Base-by-base conservation (phyloP, 148 eudicot genomes). In the Spergularia marina region DNA sequence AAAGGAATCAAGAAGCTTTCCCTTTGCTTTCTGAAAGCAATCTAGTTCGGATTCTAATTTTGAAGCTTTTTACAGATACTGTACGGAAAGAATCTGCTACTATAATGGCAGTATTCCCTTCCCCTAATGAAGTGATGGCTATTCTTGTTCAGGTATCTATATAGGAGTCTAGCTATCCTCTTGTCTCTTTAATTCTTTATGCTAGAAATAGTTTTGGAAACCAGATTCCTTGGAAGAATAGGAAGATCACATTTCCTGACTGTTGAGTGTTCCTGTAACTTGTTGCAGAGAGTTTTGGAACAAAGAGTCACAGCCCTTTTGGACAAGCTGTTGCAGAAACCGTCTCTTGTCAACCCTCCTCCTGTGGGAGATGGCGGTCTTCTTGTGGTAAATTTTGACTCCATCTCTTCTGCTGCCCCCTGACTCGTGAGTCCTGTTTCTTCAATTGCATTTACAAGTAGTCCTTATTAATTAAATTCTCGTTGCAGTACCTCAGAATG, bases 61-160 rank as follows among this genome's bases (percentile, higher is more conserved):
- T 10, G 13, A 55, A 47, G 14, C 12, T 53, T 64, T 52, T 78
- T 69, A 68, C 94, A 96, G 99, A 92, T 79, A 92, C 99, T 76
- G 98, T 96, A 41, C 85, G 94, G 58, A 96, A 96, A 87, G 99
- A 96, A 84, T 92, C 99, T 57, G 91, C 98, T 53, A 92, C 99
- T 25, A 96, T 96, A 80, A 88, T 81, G 80, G 99, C 99, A 74
- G 99, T 96, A 71, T 96, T 96, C 78, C 99, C 99, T 76, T 92
- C 97, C 55, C 97, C 99, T 40, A 89, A 91, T 83, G 99, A 92
- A 82, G 99, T 96, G 80, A 96, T 92, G 99, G 80, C 98, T 16
- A 96, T 96, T 77, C 91, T 96, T 85, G 93, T 96, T 79, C 98
- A 92, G 99, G 99, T 96, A 90, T 66, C 16, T 55, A 51, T 44